Evolutionary conservation across 768 basidiomycete genomes (phyloP).

Genomic region (Lentinula lateritia): DNA sequence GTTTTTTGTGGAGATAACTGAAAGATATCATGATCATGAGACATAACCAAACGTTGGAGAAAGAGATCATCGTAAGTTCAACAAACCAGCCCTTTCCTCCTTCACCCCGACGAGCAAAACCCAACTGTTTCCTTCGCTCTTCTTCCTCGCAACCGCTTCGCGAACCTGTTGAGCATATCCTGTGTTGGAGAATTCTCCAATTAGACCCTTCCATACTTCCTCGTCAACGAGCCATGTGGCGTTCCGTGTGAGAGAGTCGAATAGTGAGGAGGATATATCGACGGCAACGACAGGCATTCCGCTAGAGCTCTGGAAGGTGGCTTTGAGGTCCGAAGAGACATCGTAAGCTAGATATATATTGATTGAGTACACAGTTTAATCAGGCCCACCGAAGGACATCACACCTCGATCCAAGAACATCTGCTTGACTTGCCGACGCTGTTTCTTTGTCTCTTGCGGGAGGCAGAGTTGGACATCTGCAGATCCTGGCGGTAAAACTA

Average conservation of each 20-base stretch:
- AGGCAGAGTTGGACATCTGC: constrained; percentile 61
- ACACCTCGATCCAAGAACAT: constrained; percentile 65
- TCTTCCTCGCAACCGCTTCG: constrained; percentile 58
- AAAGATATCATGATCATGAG: too few relatives aligned
- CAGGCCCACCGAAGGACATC: constrained; percentile 5
- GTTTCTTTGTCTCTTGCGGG: constrained; percentile 65
- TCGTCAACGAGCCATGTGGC: constrained; percentile 70
- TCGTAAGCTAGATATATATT: constrained; percentile 49
- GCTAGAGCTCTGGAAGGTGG: constrained; percentile 40
- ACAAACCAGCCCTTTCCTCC: constrained; percentile 64
- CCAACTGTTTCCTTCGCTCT: constrained; percentile 57
- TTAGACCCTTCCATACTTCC: constrained; percentile 63
- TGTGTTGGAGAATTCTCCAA: constrained; percentile 48
- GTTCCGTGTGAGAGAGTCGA: constrained; percentile 56
- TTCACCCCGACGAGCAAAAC: constrained; percentile 60
- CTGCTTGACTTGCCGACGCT: constrained; percentile 66
- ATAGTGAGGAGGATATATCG: constrained; percentile 56
- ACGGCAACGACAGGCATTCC: constrained; percentile 68
- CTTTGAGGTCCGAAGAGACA: constrained; percentile 49
- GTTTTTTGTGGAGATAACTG: too few relatives aligned
- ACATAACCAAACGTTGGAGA: neutral
- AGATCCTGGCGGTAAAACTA: constrained; percentile 9
- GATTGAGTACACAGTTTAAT: neutral
- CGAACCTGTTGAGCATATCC: constrained; percentile 65
- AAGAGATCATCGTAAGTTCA: constrained; percentile 28